These are phyloP conservation scores for Arabis alpina DNA, from an alignment of 345 rosid genomes.

Conservation along the genomic window DNA sequence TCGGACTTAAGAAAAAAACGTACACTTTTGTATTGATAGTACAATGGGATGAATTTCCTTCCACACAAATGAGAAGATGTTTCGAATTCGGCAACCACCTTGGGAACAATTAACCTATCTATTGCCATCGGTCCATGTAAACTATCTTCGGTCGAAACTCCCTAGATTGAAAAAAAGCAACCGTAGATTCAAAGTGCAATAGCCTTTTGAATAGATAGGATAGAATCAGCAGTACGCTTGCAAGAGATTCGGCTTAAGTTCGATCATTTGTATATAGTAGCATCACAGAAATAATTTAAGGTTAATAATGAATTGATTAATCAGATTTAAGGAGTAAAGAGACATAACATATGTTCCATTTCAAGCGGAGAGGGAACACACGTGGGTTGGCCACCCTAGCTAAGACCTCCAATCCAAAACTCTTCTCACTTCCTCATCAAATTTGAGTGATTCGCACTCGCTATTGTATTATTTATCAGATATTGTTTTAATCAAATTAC, in stretches of 20 bases:
- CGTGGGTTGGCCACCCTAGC: slow-evolving; percentile 46
- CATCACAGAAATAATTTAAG: not conserved
- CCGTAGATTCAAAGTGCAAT: too few relatives aligned
- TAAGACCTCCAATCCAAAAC: slow-evolving; percentile 34
- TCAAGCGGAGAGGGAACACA: slow-evolving; percentile 48
- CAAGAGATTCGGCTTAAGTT: not conserved
- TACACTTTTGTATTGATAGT: too few relatives aligned
- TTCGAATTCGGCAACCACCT: too few relatives aligned
- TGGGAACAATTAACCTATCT: too few relatives aligned
- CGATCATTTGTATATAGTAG: not conserved
- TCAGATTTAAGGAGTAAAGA: slow-evolving; percentile 32
- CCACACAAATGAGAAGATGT: too few relatives aligned
- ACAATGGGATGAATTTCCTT: too few relatives aligned
- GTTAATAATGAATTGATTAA: slow-evolving; percentile 2
- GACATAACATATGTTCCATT: slow-evolving; percentile 44
- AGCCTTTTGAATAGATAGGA: too few relatives aligned
- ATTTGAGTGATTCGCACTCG: not conserved
- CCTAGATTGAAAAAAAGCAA: too few relatives aligned
- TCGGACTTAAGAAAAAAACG: too few relatives aligned
- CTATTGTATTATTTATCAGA: slow-evolving; percentile 10
- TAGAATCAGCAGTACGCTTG: too few relatives aligned
- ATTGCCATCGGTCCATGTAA: too few relatives aligned
- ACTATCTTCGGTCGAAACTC: too few relatives aligned
- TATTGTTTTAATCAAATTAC: not conserved
- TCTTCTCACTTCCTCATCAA: not conserved